Conservation (phyloP, 352 stramenopile species). For the Paralagenidium karlingii region DNA sequence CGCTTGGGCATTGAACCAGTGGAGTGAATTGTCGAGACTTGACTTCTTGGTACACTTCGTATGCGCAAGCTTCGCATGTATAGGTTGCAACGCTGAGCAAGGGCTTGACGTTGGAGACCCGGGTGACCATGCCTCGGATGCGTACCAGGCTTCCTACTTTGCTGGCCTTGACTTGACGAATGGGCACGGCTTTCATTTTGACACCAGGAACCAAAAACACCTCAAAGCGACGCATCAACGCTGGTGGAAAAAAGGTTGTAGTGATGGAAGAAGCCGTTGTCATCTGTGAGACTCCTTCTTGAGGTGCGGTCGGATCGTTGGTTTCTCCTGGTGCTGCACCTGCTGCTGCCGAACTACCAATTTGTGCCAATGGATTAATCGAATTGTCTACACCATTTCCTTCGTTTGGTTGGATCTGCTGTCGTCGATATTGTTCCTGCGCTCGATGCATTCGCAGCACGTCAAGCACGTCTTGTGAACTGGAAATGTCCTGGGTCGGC, state of each 20-base stretch:
- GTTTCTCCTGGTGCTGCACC: conserved; percentile 12
- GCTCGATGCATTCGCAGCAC: conserved; percentile 65
- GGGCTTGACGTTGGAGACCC: conserved; percentile 97
- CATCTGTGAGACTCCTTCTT: conserved; percentile 6
- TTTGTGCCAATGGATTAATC: no score
- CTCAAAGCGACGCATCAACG: conserved; percentile 87
- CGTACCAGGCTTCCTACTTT: conserved; percentile 94
- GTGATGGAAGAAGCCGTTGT: conserved; percentile 35
- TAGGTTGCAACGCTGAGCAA: conserved; percentile 95
- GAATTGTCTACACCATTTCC: no score
- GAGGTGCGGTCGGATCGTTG: conserved; percentile 8
- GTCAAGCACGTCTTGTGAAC: conserved; percentile 76
- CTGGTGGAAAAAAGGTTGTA: conserved; percentile 74
- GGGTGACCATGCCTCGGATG: conserved; percentile 96
- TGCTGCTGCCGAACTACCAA: no score
- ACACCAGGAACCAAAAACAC: conserved; percentile 68
- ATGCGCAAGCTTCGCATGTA: conserved; percentile 93
- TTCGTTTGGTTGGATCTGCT: conserved; percentile 20
- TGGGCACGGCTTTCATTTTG: conserved; percentile 79
- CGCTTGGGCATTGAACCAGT: conserved; percentile 82
- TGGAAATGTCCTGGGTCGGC: conserved; percentile 65
- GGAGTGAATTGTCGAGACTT: conserved; percentile 92
- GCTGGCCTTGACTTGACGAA: conserved; percentile 89
- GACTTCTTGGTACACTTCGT: conserved; percentile 96
- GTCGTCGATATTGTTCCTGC: conserved; percentile 48